Percentiles rank a stretch among this genome's conserved stretches.
Evolutionary conservation across 225 moss, liverwort and hornwort genomes (phyloP).

Genomic region (Takakia lepidozioides): DNA sequence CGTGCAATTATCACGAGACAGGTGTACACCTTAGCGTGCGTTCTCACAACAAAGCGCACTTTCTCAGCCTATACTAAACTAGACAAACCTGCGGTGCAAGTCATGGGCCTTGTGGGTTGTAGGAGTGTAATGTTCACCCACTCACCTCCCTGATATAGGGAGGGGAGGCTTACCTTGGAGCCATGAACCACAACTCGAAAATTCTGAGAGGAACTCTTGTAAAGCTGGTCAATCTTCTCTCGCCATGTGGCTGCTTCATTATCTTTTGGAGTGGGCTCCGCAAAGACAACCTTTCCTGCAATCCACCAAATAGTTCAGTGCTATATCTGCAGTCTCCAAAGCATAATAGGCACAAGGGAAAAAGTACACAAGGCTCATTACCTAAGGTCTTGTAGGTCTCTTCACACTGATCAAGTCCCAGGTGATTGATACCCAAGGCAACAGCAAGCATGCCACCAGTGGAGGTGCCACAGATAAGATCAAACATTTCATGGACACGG

Average conservation of each 20-base stretch:
- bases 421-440: slow-evolving; percentile 88
- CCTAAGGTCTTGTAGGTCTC: slow-evolving; percentile 96
- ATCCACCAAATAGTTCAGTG: slow-evolving; percentile 12
- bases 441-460: slow-evolving; percentile 99
- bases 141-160: neutral
- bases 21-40: no score
- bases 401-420: slow-evolving; percentile 92
- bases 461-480: slow-evolving; percentile 98
- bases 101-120: no score
- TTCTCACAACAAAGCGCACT: no score
- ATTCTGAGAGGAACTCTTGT: slow-evolving; percentile 98
- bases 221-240: slow-evolving; percentile 95
- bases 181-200: slow-evolving; percentile 99
- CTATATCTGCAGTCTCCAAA: slow-evolving; percentile 6
- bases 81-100: no score
- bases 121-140: no score
- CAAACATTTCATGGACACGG: slow-evolving; percentile 96
- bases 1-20: no score
- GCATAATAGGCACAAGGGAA: no score
- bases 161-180: slow-evolving; percentile 63
- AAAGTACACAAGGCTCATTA: slow-evolving; percentile 13
- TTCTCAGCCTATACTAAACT: no score
- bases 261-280: slow-evolving; percentile 88
- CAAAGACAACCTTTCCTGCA: slow-evolving; percentile 93
- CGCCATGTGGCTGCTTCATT: slow-evolving; percentile 98